Evolutionary conservation across 805 yeast genomes (phyloP), one percentile per base, ranked within the genome.

Genomic region (Millerozyma acaciae): DNA sequence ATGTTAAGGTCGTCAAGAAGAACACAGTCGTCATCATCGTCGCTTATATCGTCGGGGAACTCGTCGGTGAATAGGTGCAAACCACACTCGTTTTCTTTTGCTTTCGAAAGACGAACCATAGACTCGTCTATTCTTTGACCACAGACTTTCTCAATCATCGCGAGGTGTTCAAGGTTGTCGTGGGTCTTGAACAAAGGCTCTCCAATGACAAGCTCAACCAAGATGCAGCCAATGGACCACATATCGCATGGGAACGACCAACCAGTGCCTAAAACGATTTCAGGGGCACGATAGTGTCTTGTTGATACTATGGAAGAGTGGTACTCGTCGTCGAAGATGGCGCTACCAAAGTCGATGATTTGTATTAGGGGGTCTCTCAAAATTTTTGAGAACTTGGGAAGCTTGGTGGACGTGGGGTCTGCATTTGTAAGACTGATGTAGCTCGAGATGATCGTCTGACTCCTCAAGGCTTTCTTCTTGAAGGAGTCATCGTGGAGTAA

Each of bases 231-330:
- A 27, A 93, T 70, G 1, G 96, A 85, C 99, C 99, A 93, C 64
- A 90, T 67, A 56, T 93, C 99, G 57, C 97, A 90, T 1, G 97
- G 95, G 48, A 75, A 88, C 6, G 96, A 84, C 97, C 98, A 93
- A 13, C 97, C 96, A n/a, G 76, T 71, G 2, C 96, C 96, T 19
- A 93, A 62, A 1, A 90, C 87, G 42, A 93, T 88, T 55, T 93
- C 98, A 0, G 98, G 98, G 0, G 98, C 98, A 34, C 98, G 68
- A 57, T 93, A 93, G 58, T 93, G 98, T 31, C 99, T 71, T 2
- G 99, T 93, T 6, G 96, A 85, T 8, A 93, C 96, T 10, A 93
- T 79, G 14, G 84, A 77, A 3, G 94, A 80, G 65, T 93, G 99
- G 54, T 84, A 88, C 61, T 93, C 97, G 58, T 89, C 95, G 47